phyloP scores from a whole-genome alignment of 139 green algal genomes.

The Chlorella sp. region DNA sequence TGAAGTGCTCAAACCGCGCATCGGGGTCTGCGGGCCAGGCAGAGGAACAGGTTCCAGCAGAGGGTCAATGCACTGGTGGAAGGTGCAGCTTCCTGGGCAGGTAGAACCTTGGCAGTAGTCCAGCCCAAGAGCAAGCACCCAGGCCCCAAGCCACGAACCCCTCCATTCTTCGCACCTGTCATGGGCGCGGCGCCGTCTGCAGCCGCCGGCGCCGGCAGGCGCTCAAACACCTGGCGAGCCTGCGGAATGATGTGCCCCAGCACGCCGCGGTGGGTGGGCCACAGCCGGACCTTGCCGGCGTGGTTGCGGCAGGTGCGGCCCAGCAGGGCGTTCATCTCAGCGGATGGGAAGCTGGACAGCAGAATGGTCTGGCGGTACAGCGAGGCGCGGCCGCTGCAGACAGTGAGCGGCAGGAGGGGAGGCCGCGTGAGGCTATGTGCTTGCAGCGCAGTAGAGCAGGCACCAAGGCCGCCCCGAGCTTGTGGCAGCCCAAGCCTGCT shows the following conservation, averaged over 20 bases:
- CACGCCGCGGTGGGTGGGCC: constrained; percentile 67
- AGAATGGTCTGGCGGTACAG: constrained; percentile 92
- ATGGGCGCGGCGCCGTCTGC: constrained; percentile 23
- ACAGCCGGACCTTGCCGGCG: constrained; percentile 60
- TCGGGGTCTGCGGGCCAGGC: constrained; percentile 51
- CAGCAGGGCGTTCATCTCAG: constrained; percentile 86
- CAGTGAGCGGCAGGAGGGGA: too few species aligned
- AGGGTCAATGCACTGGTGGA: too few species aligned
- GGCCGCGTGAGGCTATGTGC: too few species aligned
- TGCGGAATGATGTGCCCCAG: constrained; percentile 78
- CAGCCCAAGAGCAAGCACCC: too few species aligned
- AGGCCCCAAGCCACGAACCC: too few species aligned
- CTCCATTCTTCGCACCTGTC: not conserved
- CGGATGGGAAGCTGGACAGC: constrained; percentile 72
- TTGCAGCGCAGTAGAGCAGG: too few species aligned
- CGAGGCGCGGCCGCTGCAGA: constrained; percentile 47
- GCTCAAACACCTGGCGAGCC: constrained; percentile 92
- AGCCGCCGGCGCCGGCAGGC: constrained; percentile 56
- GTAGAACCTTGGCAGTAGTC: too few species aligned
- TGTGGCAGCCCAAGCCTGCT: too few species aligned
- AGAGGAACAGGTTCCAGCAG: too few species aligned
- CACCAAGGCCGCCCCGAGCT: too few species aligned
- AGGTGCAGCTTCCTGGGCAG: too few species aligned
- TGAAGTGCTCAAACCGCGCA: constrained; percentile 90
- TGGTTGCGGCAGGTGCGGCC: constrained; percentile 59